A percentile compares a stretch with the other conserved stretches of the same genome.
These are phyloP conservation scores for Boletus barrowsii DNA, from an alignment of 768 basidiomycete species.

Conservation along the genomic window DNA sequence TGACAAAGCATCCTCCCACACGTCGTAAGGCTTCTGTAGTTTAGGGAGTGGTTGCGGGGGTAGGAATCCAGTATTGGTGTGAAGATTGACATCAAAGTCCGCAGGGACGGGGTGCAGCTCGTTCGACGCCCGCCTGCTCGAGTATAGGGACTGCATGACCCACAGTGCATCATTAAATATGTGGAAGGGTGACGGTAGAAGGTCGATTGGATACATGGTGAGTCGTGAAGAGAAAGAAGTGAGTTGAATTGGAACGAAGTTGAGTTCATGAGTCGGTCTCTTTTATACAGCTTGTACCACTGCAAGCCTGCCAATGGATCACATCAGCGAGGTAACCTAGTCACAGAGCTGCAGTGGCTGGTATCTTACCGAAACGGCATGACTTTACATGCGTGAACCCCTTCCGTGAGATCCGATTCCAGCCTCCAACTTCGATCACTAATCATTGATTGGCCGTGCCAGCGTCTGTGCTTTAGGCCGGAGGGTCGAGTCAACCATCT, in stretches of 20 bases:
- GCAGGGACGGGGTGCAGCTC: conserved; percentile 35
- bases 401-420: not conserved
- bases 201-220: conserved; percentile 30
- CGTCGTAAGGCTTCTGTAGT: conserved; percentile 48
- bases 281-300: conserved; percentile 34
- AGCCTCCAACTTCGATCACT: conserved; percentile 13
- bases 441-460: conserved; percentile 22
- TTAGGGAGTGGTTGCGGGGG: conserved; percentile 61
- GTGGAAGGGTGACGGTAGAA: conserved; percentile 54
- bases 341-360: conserved; percentile 33
- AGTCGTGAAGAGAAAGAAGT: conserved; percentile 1
- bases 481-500: conserved; percentile 13
- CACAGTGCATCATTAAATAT: conserved; percentile 48
- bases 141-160: conserved; percentile 43
- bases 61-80: conserved; percentile 74
- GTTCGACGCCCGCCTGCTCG: conserved; percentile 28
- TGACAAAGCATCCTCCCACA: conserved; percentile 71
- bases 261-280: not conserved
- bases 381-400: conserved; percentile 3
- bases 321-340: conserved; percentile 34
- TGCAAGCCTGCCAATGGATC: conserved; percentile 27
- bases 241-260: conserved; percentile 8
- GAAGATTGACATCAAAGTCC: conserved; percentile 51
- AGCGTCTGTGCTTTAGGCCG: conserved; percentile 18
- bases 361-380: conserved; percentile 29